phyloP scores from a whole-genome alignment of 345 rosid species.

The Ailanthus altissimus region DNA sequence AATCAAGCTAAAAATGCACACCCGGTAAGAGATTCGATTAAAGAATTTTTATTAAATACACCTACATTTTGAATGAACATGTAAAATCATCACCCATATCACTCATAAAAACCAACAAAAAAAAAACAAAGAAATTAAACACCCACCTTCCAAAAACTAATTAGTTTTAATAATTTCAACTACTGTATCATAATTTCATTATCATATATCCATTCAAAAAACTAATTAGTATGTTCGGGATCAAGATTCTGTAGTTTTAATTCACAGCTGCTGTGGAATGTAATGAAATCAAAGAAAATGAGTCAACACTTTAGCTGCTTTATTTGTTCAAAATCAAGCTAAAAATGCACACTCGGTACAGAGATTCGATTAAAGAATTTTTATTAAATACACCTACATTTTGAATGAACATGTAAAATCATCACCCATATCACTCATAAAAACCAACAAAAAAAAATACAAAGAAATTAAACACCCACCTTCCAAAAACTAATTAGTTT shows the following conservation, averaged over 20 bases:
- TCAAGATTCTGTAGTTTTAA: no score
- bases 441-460: neutral
- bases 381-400: no score
- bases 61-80: neutral
- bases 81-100: neutral
- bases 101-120: neutral
- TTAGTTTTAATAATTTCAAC: no score
- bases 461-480: slow-evolving; percentile 32
- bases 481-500: slow-evolving; percentile 94
- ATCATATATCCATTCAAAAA: neutral
- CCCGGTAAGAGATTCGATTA: neutral
- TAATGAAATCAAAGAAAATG: no score
- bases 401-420: neutral
- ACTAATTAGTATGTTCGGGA: no score
- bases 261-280: no score
- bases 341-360: no score
- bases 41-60: neutral
- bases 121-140: neutral
- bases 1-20: no score
- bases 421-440: neutral
- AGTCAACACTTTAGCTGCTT: no score
- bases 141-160: slow-evolving; percentile 83
- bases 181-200: neutral
- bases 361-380: neutral
- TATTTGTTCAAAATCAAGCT: no score